A percentile compares a stretch with the other conserved stretches of the same genome.
phyloP scores from a whole-genome alignment of 192 early-diverging fungal genomes.

The Coemansia sp. region DNA sequence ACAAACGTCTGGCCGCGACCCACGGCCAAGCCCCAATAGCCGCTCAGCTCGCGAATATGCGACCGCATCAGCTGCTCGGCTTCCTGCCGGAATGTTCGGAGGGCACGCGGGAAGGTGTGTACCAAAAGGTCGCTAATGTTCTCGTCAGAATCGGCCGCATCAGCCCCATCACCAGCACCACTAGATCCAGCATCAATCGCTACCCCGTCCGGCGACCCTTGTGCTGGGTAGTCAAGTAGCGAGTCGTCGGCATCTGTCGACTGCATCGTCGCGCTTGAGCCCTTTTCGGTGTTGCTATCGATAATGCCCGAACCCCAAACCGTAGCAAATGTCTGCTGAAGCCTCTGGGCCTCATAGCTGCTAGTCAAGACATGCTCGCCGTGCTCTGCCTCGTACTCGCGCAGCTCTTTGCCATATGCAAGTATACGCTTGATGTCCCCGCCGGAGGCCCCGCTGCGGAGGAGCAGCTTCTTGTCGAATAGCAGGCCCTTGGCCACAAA shows the following conservation, averaged over 20 bases:
- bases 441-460: constrained; percentile 12
- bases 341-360: constrained; percentile 6
- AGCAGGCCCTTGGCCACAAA: constrained; percentile 43
- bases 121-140: constrained; percentile 18
- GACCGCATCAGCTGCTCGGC: constrained; percentile 40
- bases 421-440: constrained; percentile 14
- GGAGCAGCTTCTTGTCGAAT: constrained; percentile 33
- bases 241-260: neutral
- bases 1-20: constrained; percentile 20
- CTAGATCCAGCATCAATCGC: neutral
- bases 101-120: constrained; percentile 16
- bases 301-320: neutral
- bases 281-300: neutral
- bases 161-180: neutral
- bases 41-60: constrained; percentile 29
- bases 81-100: constrained; percentile 15
- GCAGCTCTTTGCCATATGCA: constrained; percentile 20
- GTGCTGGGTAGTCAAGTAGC: neutral
- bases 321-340: neutral
- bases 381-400: constrained; percentile 22
- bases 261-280: neutral
- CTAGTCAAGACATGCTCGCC: constrained; percentile 19
- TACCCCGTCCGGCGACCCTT: neutral
- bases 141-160: neutral
- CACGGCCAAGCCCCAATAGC: constrained; percentile 29